Evolutionary conservation across 306 rosid species (phyloP), one percentile per base, ranked within the genome.

Genomic region (Begonia fuchsioides): DNA sequence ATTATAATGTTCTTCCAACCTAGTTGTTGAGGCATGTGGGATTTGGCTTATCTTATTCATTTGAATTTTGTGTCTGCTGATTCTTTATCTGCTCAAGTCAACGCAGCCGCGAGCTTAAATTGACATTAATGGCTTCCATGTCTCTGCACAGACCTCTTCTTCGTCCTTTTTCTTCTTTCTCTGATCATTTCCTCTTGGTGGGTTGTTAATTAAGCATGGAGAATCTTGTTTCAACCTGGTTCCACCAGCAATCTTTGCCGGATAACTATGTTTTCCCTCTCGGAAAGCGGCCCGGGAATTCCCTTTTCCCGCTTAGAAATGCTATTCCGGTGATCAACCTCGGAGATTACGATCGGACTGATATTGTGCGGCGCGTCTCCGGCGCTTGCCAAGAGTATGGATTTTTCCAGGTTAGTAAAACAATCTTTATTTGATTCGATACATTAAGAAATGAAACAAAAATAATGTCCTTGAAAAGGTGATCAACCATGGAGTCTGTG

Each of bases 401-500:
- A 15, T 72, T 83, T 69, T 83, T 83, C 20, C 88, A 79, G 82
- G 93, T 78, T 46, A 32, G 17, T 10, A 5, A 17, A 2, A 14
- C 35, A 20, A 20, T 8, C 16, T 4, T 17, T 20, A 12, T n/a
- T 2, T 14, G 1, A 9, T 17, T 39, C 0, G 12, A n/a, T 41
- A 41, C 45, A 41, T 10, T 41, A 41, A 41, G 45, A 41, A 10
- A 3, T n/a, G 45, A 41, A 11, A 11, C 3, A 41, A 41, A 13
- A 16, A 8, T 32, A 2, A 12, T 7, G 14, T 20, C 18, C 3
- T 40, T 11, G 38, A 38, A 18, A n/a, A 86, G 93, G 81, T 82
- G 13, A 65, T 81, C 18, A 86, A 79, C 59, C 96, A 86, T 59
- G 83, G 93, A 52, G 83, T 82, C 60, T 43, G 74, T 1, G 54